phyloP scores from a whole-genome alignment of 805 yeast species.

The Soucietia sequanensis region DNA sequence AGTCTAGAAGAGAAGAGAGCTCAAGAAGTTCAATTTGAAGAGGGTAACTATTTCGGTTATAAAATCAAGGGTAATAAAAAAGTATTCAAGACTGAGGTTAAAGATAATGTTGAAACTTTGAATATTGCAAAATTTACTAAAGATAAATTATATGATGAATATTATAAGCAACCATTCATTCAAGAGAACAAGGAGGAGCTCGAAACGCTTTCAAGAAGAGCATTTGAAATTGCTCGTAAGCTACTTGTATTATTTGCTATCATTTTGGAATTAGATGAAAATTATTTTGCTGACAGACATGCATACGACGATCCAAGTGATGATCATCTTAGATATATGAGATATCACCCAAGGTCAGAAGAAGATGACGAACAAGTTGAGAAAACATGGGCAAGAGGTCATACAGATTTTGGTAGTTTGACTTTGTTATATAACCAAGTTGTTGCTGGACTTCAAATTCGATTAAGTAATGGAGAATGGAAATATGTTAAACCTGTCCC shows the following conservation, averaged over 20 bases:
- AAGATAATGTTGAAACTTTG: conserved; percentile 28
- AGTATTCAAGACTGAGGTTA: conserved; percentile 27
- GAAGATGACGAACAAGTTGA: conserved; percentile 31
- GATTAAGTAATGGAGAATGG: conserved; percentile 27
- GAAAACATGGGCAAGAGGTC: conserved; percentile 33
- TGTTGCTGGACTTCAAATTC: conserved; percentile 35
- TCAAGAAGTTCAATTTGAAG: conserved; percentile 22
- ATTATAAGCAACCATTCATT: conserved; percentile 18
- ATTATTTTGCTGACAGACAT: conserved; percentile 30
- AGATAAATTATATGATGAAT: conserved; percentile 15
- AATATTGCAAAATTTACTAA: conserved; percentile 33
- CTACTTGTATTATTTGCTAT: conserved; percentile 30
- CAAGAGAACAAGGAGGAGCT: conserved; percentile 19
- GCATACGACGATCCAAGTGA: conserved; percentile 32
- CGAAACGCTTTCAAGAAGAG: conserved; percentile 18
- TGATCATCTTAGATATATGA: conserved; percentile 33
- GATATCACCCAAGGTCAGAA: conserved; percentile 24
- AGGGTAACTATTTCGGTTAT: conserved; percentile 33
- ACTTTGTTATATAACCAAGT: conserved; percentile 34
- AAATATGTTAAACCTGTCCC: conserved; percentile 32
- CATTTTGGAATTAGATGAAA: conserved; percentile 31
- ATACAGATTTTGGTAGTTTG: conserved; percentile 37
- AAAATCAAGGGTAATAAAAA: conserved; percentile 29
- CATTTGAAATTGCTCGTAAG: conserved; percentile 22
- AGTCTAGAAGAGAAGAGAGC: conserved; percentile 23